Conservation (phyloP, 768 basidiomycete genomes). For the Amanita polypyramis region DNA sequence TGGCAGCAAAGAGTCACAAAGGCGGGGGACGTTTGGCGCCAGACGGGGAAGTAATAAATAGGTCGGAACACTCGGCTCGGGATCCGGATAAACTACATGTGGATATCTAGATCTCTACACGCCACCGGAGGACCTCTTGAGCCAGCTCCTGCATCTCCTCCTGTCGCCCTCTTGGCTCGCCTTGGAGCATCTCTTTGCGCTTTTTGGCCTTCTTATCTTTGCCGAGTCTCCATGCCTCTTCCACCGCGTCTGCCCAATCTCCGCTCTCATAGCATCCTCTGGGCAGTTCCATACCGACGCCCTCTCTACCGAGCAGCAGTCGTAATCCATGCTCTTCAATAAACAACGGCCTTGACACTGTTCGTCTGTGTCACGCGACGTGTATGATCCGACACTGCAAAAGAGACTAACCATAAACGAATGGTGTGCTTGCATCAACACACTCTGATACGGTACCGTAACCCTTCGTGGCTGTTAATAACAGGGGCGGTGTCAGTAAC, state of each 20-base stretch:
- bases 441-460: conserved; percentile 79
- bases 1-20: conserved; percentile 10
- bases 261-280: conserved; percentile 61
- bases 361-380: conserved; percentile 1
- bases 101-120: too few relatives aligned
- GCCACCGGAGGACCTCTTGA: not conserved
- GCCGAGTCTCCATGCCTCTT: conserved; percentile 48
- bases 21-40: conserved; percentile 3
- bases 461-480: conserved; percentile 32
- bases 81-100: not conserved
- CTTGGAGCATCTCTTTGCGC: conserved; percentile 30
- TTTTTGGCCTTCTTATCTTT: conserved; percentile 34
- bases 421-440: conserved; percentile 65
- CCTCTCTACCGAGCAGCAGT: conserved; percentile 48
- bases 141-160: conserved; percentile 19
- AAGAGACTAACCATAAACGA: conserved; percentile 52
- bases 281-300: conserved; percentile 59
- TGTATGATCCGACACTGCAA: not conserved
- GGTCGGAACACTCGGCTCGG: not conserved
- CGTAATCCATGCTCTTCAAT: conserved; percentile 74
- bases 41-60: conserved; percentile 10
- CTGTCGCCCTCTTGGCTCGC: conserved; percentile 46
- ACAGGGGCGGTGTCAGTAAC: not conserved
- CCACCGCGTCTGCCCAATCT: conserved; percentile 53
- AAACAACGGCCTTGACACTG: conserved; percentile 71